These are phyloP conservation scores for Candida lessepsii DNA, from an alignment of 805 yeast genomes.

Conservation along the genomic window DNA sequence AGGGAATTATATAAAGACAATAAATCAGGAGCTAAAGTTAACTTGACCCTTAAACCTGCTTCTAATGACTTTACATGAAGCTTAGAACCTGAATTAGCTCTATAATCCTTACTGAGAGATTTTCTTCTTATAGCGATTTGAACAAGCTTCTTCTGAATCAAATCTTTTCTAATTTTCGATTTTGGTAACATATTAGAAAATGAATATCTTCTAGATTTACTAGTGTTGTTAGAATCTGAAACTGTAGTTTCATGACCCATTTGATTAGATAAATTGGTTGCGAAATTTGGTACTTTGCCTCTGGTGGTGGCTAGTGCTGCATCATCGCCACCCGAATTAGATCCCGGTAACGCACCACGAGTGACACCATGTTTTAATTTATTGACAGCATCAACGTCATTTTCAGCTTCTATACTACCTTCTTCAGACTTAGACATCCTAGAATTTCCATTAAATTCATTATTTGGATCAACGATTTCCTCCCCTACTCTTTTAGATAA, in stretches of 20 bases:
- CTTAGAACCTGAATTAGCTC: conserved; percentile 19
- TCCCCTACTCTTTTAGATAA: conserved; percentile 4
- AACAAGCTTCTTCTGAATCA: conserved; percentile 20
- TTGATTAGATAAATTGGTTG: too few relatives aligned
- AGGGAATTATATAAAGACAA: conserved; percentile 44
- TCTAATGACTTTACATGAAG: conserved; percentile 46
- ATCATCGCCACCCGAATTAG: too few relatives aligned
- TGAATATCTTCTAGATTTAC: neutral
- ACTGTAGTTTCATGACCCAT: too few relatives aligned
- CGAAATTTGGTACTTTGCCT: neutral
- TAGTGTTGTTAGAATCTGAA: too few relatives aligned
- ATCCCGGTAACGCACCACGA: too few relatives aligned
- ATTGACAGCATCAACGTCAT: neutral
- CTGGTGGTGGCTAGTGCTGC: too few relatives aligned
- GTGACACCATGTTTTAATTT: too few relatives aligned
- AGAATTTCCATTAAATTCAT: neutral
- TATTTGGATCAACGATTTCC: neutral
- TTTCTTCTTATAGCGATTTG: conserved; percentile 37
- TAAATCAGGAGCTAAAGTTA: conserved; percentile 47
- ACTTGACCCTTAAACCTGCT: conserved; percentile 49
- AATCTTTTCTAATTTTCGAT: conserved; percentile 11
- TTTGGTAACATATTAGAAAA: conserved; percentile 13
- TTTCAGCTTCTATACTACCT: neutral
- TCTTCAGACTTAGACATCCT: neutral
- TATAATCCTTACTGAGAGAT: conserved; percentile 17